Conservation (phyloP, 2,329 filamentous ascomycete species). For the Davidsoniella virescens region DNA sequence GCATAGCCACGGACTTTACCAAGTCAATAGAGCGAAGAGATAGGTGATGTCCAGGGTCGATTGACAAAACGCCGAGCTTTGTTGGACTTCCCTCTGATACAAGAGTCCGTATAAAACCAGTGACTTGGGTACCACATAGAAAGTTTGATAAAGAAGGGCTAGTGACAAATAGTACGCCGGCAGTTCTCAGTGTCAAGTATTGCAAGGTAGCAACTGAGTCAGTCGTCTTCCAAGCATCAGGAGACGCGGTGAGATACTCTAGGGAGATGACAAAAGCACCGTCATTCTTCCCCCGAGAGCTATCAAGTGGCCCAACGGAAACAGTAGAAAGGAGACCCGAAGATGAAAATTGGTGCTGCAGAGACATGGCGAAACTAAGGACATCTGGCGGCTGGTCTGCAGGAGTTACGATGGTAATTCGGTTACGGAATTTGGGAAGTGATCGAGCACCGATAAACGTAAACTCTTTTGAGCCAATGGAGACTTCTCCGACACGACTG, state of each 20-base stretch:
- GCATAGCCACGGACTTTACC: not conserved
- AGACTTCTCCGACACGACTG: not conserved
- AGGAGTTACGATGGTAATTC: slow-evolving; percentile 5
- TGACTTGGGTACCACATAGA: slow-evolving; percentile 25
- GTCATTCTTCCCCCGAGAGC: not conserved
- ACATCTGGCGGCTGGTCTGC: not conserved
- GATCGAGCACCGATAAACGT: slow-evolving; percentile 1
- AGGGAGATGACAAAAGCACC: slow-evolving; percentile 5
- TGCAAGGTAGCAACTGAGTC: slow-evolving; percentile 26
- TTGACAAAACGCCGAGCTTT: not conserved
- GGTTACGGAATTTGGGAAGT: not conserved
- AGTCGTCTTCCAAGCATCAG: not conserved
- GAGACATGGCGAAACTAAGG: not conserved
- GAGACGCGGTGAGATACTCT: not conserved
- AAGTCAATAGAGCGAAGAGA: not conserved
- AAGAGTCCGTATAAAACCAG: slow-evolving; percentile 31
- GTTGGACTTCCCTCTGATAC: slow-evolving; percentile 32
- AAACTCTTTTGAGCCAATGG: not conserved
- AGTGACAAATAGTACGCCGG: slow-evolving; percentile 32
- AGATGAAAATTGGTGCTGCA: slow-evolving; percentile 1
- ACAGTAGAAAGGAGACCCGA: not conserved
- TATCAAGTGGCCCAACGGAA: not conserved
- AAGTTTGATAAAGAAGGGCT: slow-evolving; percentile 21
- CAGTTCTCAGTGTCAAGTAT: slow-evolving; percentile 21
- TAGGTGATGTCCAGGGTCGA: not conserved